A percentile compares a stretch with the other conserved stretches of the same genome.
phyloP scores from a whole-genome alignment of 805 yeast genomes.

The Schwanniomyces polymorphus region DNA sequence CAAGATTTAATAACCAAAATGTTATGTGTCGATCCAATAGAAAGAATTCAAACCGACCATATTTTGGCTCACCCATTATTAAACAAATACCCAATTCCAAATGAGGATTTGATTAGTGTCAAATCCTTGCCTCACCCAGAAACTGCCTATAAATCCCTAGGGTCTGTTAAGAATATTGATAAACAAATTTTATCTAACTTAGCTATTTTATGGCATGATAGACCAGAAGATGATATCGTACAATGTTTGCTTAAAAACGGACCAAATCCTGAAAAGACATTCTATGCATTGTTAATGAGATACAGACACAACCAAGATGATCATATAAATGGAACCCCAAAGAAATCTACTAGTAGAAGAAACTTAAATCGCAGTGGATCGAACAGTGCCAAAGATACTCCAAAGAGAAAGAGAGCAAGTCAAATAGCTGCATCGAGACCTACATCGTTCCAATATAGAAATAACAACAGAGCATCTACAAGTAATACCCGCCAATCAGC shows the following conservation, averaged over 20 bases:
- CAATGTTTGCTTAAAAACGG: constrained; percentile 37
- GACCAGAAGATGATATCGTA: constrained; percentile 42
- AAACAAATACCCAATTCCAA: constrained; percentile 49
- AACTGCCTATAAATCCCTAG: constrained; percentile 52
- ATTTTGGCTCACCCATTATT: constrained; percentile 81
- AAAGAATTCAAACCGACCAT: constrained; percentile 75
- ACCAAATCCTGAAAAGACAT: constrained; percentile 45
- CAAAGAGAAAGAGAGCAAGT: constrained; percentile 25
- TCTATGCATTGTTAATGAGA: constrained; percentile 44
- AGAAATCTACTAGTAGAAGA: constrained; percentile 11
- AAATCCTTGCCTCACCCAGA: constrained; percentile 55
- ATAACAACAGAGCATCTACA: constrained; percentile 21
- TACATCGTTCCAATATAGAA: constrained; percentile 42
- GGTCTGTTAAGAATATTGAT: constrained; percentile 49
- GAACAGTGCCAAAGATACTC: constrained; percentile 18
- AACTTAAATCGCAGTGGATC: constrained; percentile 15
- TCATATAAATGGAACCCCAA: constrained; percentile 6
- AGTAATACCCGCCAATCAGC: constrained; percentile 23
- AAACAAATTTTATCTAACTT: constrained; percentile 53
- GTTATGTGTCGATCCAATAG: constrained; percentile 78
- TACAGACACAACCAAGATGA: constrained; percentile 44
- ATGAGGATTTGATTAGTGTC: constrained; percentile 45
- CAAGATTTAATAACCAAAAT: constrained; percentile 79
- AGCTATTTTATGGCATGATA: constrained; percentile 58
- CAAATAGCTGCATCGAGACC: constrained; percentile 41